A percentile compares a stretch with the other conserved stretches of the same genome.
phyloP scores from a whole-genome alignment of 1,284 basidiomycete species.

The Ganoderma sinense region DNA sequence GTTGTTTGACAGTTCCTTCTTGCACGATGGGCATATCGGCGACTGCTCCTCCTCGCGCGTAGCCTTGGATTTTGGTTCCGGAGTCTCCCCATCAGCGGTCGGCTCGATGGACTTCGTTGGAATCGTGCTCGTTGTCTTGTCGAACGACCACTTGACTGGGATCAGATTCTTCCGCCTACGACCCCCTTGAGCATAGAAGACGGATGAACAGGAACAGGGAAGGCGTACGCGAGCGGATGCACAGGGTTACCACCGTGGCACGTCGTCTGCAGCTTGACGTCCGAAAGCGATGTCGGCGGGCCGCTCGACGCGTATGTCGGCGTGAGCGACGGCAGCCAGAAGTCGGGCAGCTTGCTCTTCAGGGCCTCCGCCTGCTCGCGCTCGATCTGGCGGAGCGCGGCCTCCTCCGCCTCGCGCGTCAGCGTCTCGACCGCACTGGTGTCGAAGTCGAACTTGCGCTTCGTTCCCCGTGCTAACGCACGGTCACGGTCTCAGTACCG shows the following conservation, averaged over 20 bases:
- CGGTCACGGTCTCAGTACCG: background rate
- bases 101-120: constrained; percentile 49
- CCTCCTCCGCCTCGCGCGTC: constrained; percentile 84
- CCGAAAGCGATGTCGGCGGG: constrained; percentile 70
- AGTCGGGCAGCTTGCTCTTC: constrained; percentile 90
- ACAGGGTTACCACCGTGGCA: constrained; percentile 81
- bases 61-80: constrained; percentile 36
- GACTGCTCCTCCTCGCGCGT: constrained; percentile 55
- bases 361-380: constrained; percentile 86
- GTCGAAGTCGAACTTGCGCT: constrained; percentile 85
- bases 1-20: constrained; percentile 84
- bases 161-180: constrained; percentile 77
- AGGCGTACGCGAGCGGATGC: constrained; percentile 76
- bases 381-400: constrained; percentile 82
- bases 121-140: constrained; percentile 41
- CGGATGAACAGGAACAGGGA: background rate
- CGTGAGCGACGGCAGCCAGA: constrained; percentile 91
- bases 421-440: constrained; percentile 72
- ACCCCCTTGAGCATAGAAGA: background rate
- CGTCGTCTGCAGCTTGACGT: constrained; percentile 86
- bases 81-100: constrained; percentile 36
- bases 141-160: constrained; percentile 78
- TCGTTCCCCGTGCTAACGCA: constrained; percentile 58
- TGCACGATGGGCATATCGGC: constrained; percentile 90
- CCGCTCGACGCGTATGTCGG: constrained; percentile 77